Conservation (phyloP, 2,329 filamentous ascomycete genomes). For the Alternaria hordeiaustralica region DNA sequence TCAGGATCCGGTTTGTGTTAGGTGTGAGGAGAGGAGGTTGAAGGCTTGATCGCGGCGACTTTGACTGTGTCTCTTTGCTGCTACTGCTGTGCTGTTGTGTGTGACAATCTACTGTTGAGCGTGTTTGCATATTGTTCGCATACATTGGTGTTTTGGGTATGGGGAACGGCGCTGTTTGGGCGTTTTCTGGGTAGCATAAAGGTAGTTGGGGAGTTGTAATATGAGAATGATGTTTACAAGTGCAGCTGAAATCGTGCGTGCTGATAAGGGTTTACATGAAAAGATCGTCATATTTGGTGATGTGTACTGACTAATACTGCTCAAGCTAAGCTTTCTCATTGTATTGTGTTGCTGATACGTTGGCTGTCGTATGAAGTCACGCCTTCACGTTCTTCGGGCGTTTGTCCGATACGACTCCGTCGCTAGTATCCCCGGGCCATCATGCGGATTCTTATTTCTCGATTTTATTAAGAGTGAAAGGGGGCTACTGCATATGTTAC, state of each 20-base stretch:
- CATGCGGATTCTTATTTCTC: too few relatives aligned
- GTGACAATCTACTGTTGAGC: background rate
- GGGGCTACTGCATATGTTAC: accelerated
- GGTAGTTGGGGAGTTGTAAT: background rate
- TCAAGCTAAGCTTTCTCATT: too few relatives aligned
- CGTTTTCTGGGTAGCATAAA: background rate
- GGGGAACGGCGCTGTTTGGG: conserved; percentile 1
- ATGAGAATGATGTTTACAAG: background rate
- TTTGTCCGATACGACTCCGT: too few relatives aligned
- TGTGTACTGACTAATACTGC: too few relatives aligned
- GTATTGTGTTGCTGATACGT: too few relatives aligned
- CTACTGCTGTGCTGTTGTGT: background rate
- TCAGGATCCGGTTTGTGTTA: conserved; percentile 66
- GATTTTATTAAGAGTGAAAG: background rate
- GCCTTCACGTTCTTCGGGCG: too few relatives aligned
- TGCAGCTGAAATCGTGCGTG: too few relatives aligned
- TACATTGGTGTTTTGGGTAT: background rate
- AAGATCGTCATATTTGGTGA: too few relatives aligned
- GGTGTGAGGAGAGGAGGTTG: conserved; percentile 66
- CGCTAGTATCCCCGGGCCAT: too few relatives aligned
- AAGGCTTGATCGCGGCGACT: conserved; percentile 56
- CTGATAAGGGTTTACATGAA: too few relatives aligned
- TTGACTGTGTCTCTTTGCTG: background rate
- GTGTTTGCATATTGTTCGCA: background rate
- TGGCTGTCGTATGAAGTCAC: too few relatives aligned